Evolutionary conservation across 345 rosid genomes (phyloP).

Genomic region (Boechera stricta): DNA sequence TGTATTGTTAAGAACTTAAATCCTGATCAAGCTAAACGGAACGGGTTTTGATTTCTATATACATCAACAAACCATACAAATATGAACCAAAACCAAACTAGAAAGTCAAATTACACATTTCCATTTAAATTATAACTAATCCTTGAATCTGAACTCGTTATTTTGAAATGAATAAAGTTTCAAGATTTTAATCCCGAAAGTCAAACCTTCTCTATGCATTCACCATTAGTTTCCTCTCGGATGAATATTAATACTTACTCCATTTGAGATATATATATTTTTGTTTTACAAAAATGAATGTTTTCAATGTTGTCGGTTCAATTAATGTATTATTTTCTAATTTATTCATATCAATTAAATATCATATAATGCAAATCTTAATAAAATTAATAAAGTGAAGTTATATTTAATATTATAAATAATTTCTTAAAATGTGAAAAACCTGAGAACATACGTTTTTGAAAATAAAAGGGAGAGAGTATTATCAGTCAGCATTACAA

Average conservation of each 20-base stretch:
- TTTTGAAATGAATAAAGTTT: slow-evolving; percentile 9
- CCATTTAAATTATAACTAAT: background rate
- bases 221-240: background rate
- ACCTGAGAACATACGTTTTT: background rate
- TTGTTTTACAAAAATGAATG: no score
- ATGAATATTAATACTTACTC: background rate
- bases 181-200: background rate
- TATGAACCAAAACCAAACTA: background rate
- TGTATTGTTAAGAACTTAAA: background rate
- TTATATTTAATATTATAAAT: no score
- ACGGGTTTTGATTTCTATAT: background rate
- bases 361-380: background rate
- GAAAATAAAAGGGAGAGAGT: background rate
- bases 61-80: background rate
- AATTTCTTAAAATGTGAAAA: background rate
- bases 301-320: background rate
- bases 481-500: background rate
- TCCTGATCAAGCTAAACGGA: background rate
- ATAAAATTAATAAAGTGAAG: background rate
- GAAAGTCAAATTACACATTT: background rate
- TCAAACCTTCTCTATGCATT: background rate
- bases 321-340: background rate
- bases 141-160: background rate
- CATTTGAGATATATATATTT: background rate
- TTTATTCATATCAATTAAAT: background rate